A percentile compares a stretch with the other conserved stretches of the same genome.
Conservation (phyloP, 371 early-diverging fungal genomes). For the Rhizopus arrhizus region DNA sequence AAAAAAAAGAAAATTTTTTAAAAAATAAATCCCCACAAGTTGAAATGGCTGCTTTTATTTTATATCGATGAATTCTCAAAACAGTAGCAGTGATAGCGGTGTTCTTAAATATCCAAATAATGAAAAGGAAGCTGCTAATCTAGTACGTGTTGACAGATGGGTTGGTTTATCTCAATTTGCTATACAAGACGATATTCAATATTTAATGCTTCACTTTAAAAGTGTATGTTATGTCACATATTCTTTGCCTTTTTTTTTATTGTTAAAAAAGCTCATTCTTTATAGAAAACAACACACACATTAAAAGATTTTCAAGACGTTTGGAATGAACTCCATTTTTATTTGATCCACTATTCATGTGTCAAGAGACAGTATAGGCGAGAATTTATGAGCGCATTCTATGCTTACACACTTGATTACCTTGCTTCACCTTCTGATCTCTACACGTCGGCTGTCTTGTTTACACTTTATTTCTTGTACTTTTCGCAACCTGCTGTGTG, state of each 20-base stretch:
- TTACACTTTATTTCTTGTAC: constrained; percentile 26
- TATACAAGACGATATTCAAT: constrained; percentile 28
- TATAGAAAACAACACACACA: constrained; percentile 17
- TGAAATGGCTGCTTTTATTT: neutral
- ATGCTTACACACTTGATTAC: constrained; percentile 11
- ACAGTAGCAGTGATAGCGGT: no score
- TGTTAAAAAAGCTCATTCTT: neutral
- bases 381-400: constrained; percentile 22
- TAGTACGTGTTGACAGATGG: constrained; percentile 14
- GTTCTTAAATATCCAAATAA: constrained; percentile 12
- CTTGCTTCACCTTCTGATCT: constrained; percentile 2
- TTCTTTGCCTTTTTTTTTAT: neutral
- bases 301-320: constrained; percentile 20
- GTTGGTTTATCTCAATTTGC: constrained; percentile 18
- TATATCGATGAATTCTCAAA: neutral
- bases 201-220: constrained; percentile 19
- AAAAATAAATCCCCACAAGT: no score
- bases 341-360: constrained; percentile 29
- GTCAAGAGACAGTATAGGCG: constrained; percentile 11
- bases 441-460: constrained; percentile 11
- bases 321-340: constrained; percentile 28
- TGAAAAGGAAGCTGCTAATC: constrained; percentile 7
- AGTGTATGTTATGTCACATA: constrained; percentile 10
- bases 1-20: no score
- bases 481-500: constrained; percentile 26